A percentile compares a stretch with the other conserved stretches of the same genome.
Evolutionary conservation across 257 asterid genomes (phyloP).

Genomic region (Penstemon davidsonii): DNA sequence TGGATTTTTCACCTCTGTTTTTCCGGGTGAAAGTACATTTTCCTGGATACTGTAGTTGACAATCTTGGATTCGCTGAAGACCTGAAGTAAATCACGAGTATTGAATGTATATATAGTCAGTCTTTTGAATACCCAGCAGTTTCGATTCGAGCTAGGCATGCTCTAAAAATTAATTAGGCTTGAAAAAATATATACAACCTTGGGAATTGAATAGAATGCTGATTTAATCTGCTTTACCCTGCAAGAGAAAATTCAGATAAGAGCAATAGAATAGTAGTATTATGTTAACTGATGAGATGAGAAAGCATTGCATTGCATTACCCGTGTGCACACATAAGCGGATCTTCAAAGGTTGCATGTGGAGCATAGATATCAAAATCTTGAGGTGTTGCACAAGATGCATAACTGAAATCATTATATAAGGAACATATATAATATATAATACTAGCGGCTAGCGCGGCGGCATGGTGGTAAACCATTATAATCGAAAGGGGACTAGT

Average conservation of each 20-base stretch:
- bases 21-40: constrained; percentile 59
- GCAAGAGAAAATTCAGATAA: constrained; percentile 31
- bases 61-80: constrained; percentile 80
- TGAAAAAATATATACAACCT: constrained; percentile 38
- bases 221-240: constrained; percentile 90
- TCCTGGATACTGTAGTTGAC: constrained; percentile 64
- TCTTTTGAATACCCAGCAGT: too few relatives aligned
- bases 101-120: too few relatives aligned
- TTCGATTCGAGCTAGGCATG: too few relatives aligned
- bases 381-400: constrained; percentile 57
- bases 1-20: constrained; percentile 54
- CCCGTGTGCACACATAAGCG: constrained; percentile 89
- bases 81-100: constrained; percentile 35
- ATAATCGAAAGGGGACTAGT: constrained; percentile 13
- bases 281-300: too few relatives aligned
- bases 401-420: constrained; percentile 74
- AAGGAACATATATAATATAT: too few relatives aligned
- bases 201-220: constrained; percentile 74
- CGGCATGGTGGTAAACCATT: too few relatives aligned
- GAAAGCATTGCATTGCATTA: constrained; percentile 16
- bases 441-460: too few relatives aligned
- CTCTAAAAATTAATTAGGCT: too few relatives aligned
- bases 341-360: constrained; percentile 86
- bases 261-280: not conserved
- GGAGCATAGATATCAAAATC: constrained; percentile 85